These are phyloP conservation scores for Coemansia sp. DNA, from an alignment of 192 early-diverging fungal genomes.

Conservation along the genomic window DNA sequence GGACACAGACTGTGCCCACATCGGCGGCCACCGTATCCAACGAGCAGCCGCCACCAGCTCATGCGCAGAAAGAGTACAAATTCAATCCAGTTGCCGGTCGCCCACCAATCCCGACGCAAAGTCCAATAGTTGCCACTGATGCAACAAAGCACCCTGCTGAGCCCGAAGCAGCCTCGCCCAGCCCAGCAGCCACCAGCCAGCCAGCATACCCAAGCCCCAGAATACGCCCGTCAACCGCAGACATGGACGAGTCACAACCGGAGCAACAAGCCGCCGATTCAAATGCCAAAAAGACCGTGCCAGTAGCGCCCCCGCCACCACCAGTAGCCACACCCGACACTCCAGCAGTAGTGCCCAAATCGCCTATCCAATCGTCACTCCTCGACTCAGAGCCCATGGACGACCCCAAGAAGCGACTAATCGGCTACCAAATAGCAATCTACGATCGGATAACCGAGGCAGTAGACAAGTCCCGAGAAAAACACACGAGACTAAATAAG, in stretches of 20 bases:
- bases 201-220: neutral
- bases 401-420: conserved; percentile 49
- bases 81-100: conserved; percentile 45
- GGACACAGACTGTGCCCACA: neutral
- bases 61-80: conserved; percentile 19
- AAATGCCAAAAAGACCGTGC: neutral
- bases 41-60: conserved; percentile 3
- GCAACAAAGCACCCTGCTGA: neutral
- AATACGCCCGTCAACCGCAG: neutral
- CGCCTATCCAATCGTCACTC: conserved; percentile 25
- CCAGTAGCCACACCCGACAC: neutral
- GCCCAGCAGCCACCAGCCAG: neutral
- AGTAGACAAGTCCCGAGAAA: conserved; percentile 60
- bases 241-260: neutral
- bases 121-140: neutral
- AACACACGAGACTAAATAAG: conserved; percentile 63
- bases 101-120: conserved; percentile 32
- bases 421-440: conserved; percentile 60
- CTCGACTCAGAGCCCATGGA: conserved; percentile 47
- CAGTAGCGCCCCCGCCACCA: neutral
- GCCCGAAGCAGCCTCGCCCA: neutral
- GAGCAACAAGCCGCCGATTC: neutral
- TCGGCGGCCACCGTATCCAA: neutral
- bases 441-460: conserved; percentile 59
- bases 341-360: conserved; percentile 1